Evolutionary conservation across 805 yeast genomes (phyloP), one percentile per base, ranked within the genome.

Genomic region (Candida sphagnicola): DNA sequence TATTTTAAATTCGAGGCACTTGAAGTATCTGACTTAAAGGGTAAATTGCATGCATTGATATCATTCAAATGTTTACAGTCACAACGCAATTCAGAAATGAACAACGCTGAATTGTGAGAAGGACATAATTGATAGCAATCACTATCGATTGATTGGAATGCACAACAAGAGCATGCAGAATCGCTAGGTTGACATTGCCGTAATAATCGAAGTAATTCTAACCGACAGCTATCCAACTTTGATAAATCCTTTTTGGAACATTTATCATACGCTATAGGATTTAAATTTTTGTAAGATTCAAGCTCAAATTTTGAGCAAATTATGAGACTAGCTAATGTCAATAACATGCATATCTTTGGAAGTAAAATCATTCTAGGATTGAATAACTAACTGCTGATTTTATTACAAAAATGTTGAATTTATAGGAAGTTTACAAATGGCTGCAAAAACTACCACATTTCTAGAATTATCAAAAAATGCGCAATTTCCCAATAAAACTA

Each of bases 101-200:
- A 72, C 45, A 68, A 70, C 14, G 72, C 70, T 14, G 73, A 62
- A 1, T 75, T 71, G 39, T 70, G 67, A 21, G 70, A 70, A 16
- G 75, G 75, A 49, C 79, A 75, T 43, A 75, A 55, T 13, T 65
- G 67, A 50, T 68, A 72, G 48, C 80, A 74, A 28, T 61, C 63
- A 34, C 57, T 57, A 28, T 65, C 60, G 57, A 75, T 63, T 37
- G 69, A 65, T 51, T 75, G 79, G 25, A 75, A 58, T 8, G 80
- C 78, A 53, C 79, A 74, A 45, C 80, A 75, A 44, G 74, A 78
- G 53, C 80, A 75, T 1, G 77, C 78, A 45, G 72, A 56, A 54
- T 75, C 80, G 48, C 71, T 72, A 4, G 78, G 70, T 45, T 72
- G 69, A 48, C 80, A 75, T 39, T 64, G 72, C 46, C 73, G 76